Conservation (phyloP, 306 rosid species). For the Lathyrus aphaca region DNA sequence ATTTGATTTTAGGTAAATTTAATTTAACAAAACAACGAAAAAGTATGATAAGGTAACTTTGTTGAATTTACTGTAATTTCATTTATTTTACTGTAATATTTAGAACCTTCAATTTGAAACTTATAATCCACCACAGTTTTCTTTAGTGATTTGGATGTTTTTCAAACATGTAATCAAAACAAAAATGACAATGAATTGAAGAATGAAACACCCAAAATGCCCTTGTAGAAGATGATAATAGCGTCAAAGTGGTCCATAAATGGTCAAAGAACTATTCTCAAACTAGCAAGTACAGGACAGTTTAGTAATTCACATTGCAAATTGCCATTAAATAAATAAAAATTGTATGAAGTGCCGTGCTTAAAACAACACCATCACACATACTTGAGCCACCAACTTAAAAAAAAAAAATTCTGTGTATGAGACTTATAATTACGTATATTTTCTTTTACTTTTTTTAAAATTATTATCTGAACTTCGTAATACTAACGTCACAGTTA, state of each 20-base stretch:
- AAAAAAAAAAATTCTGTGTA: too few relatives aligned
- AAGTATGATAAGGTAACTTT: too few relatives aligned
- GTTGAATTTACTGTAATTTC: too few relatives aligned
- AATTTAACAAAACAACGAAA: too few relatives aligned
- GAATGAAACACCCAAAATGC: slow-evolving; percentile 35
- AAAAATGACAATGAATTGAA: not conserved
- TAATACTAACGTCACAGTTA: too few relatives aligned
- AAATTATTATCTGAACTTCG: too few relatives aligned
- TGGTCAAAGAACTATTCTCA: slow-evolving; percentile 53
- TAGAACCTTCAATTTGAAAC: not conserved
- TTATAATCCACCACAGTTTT: not conserved
- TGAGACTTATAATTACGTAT: too few relatives aligned
- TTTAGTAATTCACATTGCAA: slow-evolving; percentile 40
- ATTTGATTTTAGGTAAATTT: too few relatives aligned
- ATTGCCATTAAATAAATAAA: not conserved
- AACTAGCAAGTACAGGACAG: slow-evolving; percentile 35
- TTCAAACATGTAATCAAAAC: not conserved
- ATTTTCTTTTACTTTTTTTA: too few relatives aligned
- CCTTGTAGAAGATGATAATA: slow-evolving; percentile 8
- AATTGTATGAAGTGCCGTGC: slow-evolving; percentile 38
- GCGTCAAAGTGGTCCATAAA: slow-evolving; percentile 57
- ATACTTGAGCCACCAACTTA: slow-evolving; percentile 42
- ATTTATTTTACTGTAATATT: too few relatives aligned
- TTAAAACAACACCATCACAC: slow-evolving; percentile 27
- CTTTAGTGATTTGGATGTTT: not conserved